Evolutionary conservation across 2,329 filamentous ascomycete genomes (phyloP).

Genomic region (Ascocoryne sarcoides): DNA sequence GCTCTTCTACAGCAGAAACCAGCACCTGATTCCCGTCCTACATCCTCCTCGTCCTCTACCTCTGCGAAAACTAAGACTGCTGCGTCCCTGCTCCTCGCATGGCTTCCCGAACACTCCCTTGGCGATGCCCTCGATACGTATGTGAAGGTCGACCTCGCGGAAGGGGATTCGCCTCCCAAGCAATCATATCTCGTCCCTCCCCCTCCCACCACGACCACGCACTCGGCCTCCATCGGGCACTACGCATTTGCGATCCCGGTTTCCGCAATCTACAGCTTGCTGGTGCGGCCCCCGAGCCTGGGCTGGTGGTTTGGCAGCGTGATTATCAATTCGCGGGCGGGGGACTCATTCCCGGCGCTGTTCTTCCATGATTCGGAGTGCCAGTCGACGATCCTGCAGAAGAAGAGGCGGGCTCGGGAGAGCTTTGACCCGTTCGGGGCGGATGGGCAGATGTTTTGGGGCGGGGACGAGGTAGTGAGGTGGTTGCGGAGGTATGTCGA

Average conservation of each 20-base stretch:
- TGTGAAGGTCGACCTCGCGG: constrained; percentile 87
- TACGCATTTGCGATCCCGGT: constrained; percentile 91
- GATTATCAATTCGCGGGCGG: constrained; percentile 82
- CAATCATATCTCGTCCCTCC: constrained; percentile 88
- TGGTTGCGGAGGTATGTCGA: constrained; percentile 82
- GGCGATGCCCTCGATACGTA: constrained; percentile 83
- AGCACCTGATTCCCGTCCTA: constrained; percentile 26
- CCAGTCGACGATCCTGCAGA: constrained; percentile 87
- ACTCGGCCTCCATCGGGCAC: constrained; percentile 61
- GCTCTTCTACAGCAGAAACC: constrained; percentile 86
- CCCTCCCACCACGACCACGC: constrained; percentile 74
- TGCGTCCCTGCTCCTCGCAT: constrained; percentile 71
- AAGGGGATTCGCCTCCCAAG: constrained; percentile 69
- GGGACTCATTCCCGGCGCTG: constrained; percentile 87
- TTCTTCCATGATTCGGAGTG: constrained; percentile 99
- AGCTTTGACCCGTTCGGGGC: constrained; percentile 87
- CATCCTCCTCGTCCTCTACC: constrained; percentile 28
- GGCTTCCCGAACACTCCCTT: constrained; percentile 83
- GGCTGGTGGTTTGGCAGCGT: constrained; percentile 99
- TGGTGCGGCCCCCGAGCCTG: constrained; percentile 82
- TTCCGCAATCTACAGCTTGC: constrained; percentile 79
- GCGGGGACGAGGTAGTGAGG: constrained; percentile 85
- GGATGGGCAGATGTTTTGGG: constrained; percentile 87
- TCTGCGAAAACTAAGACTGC: constrained; percentile 42
- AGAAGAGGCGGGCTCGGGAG: constrained; percentile 75